These are phyloP conservation scores for Hypoxylon trugodes DNA, from an alignment of 495 filamentous ascomycete genomes.

Conservation along the genomic window DNA sequence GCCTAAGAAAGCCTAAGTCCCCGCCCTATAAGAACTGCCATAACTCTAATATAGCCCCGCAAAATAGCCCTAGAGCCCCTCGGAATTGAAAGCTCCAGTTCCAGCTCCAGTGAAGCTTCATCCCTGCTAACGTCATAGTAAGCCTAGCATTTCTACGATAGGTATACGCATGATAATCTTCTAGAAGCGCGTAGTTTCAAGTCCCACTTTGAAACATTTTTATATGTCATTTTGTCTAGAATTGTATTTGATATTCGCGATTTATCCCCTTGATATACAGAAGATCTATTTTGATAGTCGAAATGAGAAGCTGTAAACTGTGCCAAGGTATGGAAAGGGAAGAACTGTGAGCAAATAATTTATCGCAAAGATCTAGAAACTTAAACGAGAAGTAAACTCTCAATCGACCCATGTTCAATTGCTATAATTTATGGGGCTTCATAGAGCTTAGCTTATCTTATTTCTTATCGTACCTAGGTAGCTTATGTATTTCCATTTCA, in stretches of 20 bases:
- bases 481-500: not conserved
- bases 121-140: not conserved
- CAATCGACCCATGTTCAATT: not conserved
- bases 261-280: not conserved
- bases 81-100: constrained; percentile 15
- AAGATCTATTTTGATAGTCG: not conserved
- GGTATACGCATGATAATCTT: not conserved
- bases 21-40: too few relatives aligned
- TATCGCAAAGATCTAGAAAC: too few relatives aligned
- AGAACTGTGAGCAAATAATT: too few relatives aligned
- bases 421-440: constrained; percentile 1
- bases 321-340: too few relatives aligned
- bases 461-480: constrained; percentile 5
- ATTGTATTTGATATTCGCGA: not conserved
- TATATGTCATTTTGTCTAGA: not conserved
- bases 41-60: constrained; percentile 5
- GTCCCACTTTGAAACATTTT: constrained; percentile 1
- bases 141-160: not conserved
- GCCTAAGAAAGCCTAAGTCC: too few relatives aligned
- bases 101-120: not conserved
- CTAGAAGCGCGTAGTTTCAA: constrained; percentile 5
- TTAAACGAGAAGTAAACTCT: not conserved
- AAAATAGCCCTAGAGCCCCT: not conserved
- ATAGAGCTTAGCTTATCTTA: not conserved
- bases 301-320: not conserved